A percentile compares a stretch with the other conserved stretches of the same genome.
Conservation (phyloP, 2,329 filamentous ascomycete species). For the Cordyceps fumosorosea region DNA sequence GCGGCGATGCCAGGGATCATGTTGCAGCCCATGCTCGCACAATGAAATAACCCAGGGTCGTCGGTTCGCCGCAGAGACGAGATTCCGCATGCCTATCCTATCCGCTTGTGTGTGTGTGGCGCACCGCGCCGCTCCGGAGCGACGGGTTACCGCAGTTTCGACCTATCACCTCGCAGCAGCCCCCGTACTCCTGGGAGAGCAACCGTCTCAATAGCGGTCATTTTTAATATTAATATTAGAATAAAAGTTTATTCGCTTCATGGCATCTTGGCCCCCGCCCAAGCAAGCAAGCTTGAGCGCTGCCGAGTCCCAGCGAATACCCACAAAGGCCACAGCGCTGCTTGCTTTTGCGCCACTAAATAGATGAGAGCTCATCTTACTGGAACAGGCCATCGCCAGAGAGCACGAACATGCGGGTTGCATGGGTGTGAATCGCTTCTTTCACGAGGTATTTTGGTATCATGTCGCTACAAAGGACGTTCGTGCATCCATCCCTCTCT, state of each 20-base stretch:
- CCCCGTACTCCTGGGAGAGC: no score
- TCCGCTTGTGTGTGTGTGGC: not conserved
- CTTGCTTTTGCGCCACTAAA: not conserved
- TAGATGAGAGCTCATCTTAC: constrained; percentile 1
- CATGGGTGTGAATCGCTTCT: not conserved
- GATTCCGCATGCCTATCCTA: not conserved
- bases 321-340: not conserved
- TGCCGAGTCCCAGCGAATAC: not conserved
- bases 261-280: not conserved
- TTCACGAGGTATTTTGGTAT: not conserved
- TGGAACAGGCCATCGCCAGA: not conserved
- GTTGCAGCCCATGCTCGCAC: not conserved
- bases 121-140: not conserved
- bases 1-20: not conserved
- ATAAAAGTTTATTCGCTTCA: no score
- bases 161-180: not conserved
- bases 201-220: no score
- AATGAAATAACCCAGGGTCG: not conserved
- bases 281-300: not conserved
- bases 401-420: not conserved
- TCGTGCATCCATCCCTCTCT: no score
- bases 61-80: not conserved
- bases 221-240: not conserved
- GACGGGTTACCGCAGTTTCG: not conserved
- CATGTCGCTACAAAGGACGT: not conserved